Percentiles rank a stretch among this genome's conserved stretches.
Conservation (phyloP, 2,329 filamentous ascomycete species). For the Dendryphion nanum region DNA sequence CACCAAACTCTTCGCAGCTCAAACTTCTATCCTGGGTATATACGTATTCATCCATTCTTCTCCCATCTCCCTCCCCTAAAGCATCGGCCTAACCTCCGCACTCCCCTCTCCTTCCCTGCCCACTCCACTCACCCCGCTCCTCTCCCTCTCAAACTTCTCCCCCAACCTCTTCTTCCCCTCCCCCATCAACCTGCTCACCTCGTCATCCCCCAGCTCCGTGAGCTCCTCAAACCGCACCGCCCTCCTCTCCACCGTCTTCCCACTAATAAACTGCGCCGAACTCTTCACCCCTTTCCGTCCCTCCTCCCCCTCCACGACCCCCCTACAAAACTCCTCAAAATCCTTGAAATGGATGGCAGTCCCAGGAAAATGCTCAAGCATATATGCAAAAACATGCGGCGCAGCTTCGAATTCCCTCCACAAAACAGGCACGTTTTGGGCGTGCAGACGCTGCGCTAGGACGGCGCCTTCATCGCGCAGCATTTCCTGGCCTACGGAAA, state of each 20-base stretch:
- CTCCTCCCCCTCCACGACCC: conserved; percentile 27
- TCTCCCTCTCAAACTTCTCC: conserved; percentile 4
- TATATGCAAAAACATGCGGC: conserved; percentile 66
- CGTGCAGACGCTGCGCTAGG: conserved; percentile 56
- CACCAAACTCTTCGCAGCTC: background rate
- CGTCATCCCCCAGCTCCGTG: conserved; percentile 29
- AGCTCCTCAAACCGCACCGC: conserved; percentile 26
- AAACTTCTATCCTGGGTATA: background rate
- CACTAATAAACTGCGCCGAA: conserved; percentile 24
- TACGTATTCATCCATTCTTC: background rate
- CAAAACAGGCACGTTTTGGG: conserved; percentile 60
- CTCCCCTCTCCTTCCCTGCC: conserved; percentile 1
- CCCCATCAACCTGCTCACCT: conserved; percentile 30
- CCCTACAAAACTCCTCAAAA: conserved; percentile 34
- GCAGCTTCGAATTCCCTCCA: conserved; percentile 77
- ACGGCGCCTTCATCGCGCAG: conserved; percentile 66
- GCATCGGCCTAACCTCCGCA: conserved; percentile 8
- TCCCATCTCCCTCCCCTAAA: conserved; percentile 3
- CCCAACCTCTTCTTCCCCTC: conserved; percentile 9
- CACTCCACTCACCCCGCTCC: no score
- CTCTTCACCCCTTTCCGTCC: conserved; percentile 14
- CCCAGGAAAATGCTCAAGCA: conserved; percentile 37
- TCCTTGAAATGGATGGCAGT: conserved; percentile 35
- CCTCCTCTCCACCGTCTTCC: conserved; percentile 28
- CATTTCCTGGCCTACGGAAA: conserved; percentile 70